Conservation (phyloP, 2,329 filamentous ascomycete species). For the Fusarium sp. region DNA sequence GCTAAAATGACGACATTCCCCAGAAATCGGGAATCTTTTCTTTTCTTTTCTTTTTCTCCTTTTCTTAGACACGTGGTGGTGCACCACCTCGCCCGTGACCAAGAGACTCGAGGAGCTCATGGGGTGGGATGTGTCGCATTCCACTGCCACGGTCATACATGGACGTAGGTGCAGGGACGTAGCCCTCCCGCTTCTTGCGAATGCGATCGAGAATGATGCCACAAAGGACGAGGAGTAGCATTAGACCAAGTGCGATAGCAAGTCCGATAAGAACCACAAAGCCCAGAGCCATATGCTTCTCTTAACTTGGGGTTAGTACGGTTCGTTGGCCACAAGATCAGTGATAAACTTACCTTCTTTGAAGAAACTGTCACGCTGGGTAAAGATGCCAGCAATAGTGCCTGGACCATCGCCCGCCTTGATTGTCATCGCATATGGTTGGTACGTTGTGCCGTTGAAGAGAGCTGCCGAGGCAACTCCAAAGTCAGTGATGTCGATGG, state of each 20-base stretch:
- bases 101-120: conserved; percentile 68
- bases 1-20: conserved; percentile 44
- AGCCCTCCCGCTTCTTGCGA: conserved; percentile 82
- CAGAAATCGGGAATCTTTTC: conserved; percentile 14
- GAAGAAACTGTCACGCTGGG: conserved; percentile 84
- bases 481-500: conserved; percentile 78
- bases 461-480: conserved; percentile 87
- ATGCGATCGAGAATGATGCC: conserved; percentile 81
- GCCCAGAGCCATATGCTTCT: conserved; percentile 73
- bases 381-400: conserved; percentile 84
- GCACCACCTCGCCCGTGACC: conserved; percentile 61
- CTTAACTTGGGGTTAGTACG: conserved; percentile 43
- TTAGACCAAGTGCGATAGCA: conserved; percentile 80
- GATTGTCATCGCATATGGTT: conserved; percentile 84
- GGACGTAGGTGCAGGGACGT: conserved; percentile 78
- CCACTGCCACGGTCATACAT: conserved; percentile 70
- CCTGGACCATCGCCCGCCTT: conserved; percentile 73
- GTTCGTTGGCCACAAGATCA: not conserved
- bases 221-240: conserved; percentile 80
- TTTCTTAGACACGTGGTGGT: conserved; percentile 63
- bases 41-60: not conserved
- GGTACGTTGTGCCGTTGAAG: conserved; percentile 84
- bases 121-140: conserved; percentile 70
- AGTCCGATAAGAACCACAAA: conserved; percentile 85
- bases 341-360: conserved; percentile 67